A percentile compares a stretch with the other conserved stretches of the same genome.
These are phyloP conservation scores for Pueraria montana DNA, from an alignment of 306 rosid genomes.

Conservation along the genomic window DNA sequence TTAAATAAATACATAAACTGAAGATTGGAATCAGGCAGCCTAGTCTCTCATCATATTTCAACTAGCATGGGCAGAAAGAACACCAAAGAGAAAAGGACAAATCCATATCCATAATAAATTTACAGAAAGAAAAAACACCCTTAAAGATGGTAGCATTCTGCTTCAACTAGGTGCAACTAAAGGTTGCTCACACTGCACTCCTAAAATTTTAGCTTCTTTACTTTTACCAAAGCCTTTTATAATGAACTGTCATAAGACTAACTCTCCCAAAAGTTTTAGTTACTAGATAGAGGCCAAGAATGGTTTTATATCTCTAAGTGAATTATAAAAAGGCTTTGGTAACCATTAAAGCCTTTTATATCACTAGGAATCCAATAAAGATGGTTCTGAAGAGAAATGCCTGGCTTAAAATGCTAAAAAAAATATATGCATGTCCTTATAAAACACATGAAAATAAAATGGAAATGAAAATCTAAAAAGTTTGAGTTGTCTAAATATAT, in stretches of 20 bases:
- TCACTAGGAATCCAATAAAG: not conserved
- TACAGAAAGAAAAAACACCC: not conserved
- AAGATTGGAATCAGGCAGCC: not conserved
- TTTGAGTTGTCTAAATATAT: constrained; percentile 15
- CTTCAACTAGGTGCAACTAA: not conserved
- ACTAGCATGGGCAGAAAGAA: not conserved
- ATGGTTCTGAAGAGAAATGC: not conserved
- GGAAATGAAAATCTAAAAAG: constrained; percentile 13
- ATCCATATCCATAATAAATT: not conserved
- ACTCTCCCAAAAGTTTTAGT: not conserved
- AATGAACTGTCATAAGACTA: not conserved
- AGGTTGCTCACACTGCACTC: not conserved
- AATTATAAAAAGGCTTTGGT: too few species aligned
- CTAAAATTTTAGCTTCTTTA: not conserved
- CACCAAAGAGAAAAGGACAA: not conserved
- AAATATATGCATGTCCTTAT: not conserved
- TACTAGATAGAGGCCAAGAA: not conserved
- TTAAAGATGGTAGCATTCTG: not conserved
- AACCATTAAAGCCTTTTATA: too few species aligned
- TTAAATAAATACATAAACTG: not conserved
- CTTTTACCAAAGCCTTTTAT: constrained; percentile 17
- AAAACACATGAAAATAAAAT: constrained; percentile 7
- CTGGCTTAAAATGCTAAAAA: not conserved
- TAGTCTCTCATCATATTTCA: constrained; percentile 12
- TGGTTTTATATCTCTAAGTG: constrained; percentile 2